Evolutionary conservation across 495 filamentous ascomycete genomes (phyloP).

Genomic region (Aspergillus biplanus): DNA sequence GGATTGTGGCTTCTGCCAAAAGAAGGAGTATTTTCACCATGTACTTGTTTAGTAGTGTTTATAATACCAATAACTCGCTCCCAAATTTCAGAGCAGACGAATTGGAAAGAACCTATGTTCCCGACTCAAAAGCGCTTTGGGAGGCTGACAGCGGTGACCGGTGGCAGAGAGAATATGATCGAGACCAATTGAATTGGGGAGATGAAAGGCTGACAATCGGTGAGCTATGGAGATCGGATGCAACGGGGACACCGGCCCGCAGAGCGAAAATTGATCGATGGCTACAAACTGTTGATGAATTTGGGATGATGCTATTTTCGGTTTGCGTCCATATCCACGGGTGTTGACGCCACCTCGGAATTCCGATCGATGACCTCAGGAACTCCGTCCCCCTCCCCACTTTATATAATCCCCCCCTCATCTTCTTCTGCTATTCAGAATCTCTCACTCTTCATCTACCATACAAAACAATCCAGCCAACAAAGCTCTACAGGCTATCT

Average conservation of each 20-base stretch:
- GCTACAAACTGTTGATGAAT: conserved; percentile 33
- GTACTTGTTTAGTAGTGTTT: conserved; percentile 54
- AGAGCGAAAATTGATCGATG: conserved; percentile 32
- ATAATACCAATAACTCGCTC: conserved; percentile 39
- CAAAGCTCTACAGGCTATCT: neutral
- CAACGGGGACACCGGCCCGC: conserved; percentile 19
- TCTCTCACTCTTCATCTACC: neutral
- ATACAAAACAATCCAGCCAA: neutral
- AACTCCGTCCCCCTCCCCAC: conserved; percentile 3
- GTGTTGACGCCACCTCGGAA: conserved; percentile 27
- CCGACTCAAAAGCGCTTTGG: conserved; percentile 44
- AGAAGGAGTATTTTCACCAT: conserved; percentile 49
- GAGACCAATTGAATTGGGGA: conserved; percentile 41
- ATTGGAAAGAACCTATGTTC: conserved; percentile 34
- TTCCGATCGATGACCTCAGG: conserved; percentile 4
- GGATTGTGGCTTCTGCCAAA: conserved; percentile 52
- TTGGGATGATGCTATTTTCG: conserved; percentile 37
- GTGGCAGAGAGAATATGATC: conserved; percentile 47
- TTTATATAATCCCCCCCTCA: conserved; percentile 8
- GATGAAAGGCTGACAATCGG: conserved; percentile 43
- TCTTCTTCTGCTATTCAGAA: neutral
- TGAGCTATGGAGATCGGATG: conserved; percentile 43
- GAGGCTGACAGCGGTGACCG: conserved; percentile 30
- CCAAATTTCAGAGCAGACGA: conserved; percentile 49
- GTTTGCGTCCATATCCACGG: conserved; percentile 36